A percentile compares a stretch with the other conserved stretches of the same genome.
phyloP scores from a whole-genome alignment of 495 filamentous ascomycete genomes.

The Apiosordaria backusii region DNA sequence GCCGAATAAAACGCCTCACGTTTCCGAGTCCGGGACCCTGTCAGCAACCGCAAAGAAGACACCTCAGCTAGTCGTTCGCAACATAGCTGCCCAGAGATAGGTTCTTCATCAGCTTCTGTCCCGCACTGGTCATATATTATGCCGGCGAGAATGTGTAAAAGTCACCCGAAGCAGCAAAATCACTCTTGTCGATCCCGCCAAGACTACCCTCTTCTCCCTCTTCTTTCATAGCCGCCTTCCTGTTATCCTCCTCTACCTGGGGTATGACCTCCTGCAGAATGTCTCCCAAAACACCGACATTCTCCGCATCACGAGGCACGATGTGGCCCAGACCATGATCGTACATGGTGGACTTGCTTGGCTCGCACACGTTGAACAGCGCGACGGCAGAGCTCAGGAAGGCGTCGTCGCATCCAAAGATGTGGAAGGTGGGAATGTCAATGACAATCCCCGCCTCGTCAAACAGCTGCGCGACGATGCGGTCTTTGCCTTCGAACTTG shows the following conservation, averaged over 20 bases:
- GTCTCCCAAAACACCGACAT: conserved; percentile 40
- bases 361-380: conserved; percentile 56
- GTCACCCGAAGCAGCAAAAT: background rate
- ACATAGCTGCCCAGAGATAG: background rate
- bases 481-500: conserved; percentile 34
- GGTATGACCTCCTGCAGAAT: conserved; percentile 30
- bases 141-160: background rate
- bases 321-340: conserved; percentile 57
- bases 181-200: background rate
- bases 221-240: background rate
- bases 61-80: background rate
- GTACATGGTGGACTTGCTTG: conserved; percentile 47
- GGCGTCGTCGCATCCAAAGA: conserved; percentile 55
- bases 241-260: conserved; percentile 25
- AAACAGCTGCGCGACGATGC: conserved; percentile 35
- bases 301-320: conserved; percentile 49
- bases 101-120: background rate
- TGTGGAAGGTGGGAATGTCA: conserved; percentile 53
- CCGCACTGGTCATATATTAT: background rate
- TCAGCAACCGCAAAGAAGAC: too few species aligned
- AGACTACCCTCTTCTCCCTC: background rate
- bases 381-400: conserved; percentile 51
- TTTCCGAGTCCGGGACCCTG: background rate
- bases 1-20: background rate
- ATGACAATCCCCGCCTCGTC: conserved; percentile 49